phyloP scores from a whole-genome alignment of 2,329 filamentous ascomycete species.

The Botrytis porri region DNA sequence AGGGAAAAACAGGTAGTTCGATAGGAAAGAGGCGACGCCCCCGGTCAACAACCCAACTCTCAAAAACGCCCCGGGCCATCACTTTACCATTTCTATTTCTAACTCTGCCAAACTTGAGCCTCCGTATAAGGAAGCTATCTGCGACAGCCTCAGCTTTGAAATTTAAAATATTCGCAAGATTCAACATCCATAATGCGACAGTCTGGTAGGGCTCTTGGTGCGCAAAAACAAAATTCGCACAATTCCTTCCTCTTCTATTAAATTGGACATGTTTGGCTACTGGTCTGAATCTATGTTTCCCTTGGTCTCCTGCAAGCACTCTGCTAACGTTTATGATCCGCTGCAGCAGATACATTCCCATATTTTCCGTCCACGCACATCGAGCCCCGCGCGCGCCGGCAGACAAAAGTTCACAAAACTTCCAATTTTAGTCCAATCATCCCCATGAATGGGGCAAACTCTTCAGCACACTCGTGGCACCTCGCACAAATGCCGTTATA shows the following conservation, averaged over 20 bases:
- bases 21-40: not conserved
- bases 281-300: not conserved
- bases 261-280: not conserved
- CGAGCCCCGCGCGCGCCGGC: not conserved
- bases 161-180: not conserved
- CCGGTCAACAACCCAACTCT: not conserved
- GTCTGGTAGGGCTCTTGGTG: no score
- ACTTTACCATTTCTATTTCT: not conserved
- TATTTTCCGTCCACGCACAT: not conserved
- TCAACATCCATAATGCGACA: not conserved
- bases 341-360: not conserved
- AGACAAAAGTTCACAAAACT: not conserved
- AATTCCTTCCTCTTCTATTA: not conserved
- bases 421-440: not conserved
- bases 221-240: not conserved
- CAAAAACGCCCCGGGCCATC: no score
- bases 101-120: not conserved
- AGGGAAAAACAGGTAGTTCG: not conserved
- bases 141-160: rapidly evolving
- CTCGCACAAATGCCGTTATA: not conserved
- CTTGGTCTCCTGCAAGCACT: not conserved
- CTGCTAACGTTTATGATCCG: not conserved
- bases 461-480: not conserved
- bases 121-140: not conserved
- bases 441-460: not conserved